phyloP scores from a whole-genome alignment of 2,329 filamentous ascomycete genomes.

The Plectosphaerella plurivora region DNA sequence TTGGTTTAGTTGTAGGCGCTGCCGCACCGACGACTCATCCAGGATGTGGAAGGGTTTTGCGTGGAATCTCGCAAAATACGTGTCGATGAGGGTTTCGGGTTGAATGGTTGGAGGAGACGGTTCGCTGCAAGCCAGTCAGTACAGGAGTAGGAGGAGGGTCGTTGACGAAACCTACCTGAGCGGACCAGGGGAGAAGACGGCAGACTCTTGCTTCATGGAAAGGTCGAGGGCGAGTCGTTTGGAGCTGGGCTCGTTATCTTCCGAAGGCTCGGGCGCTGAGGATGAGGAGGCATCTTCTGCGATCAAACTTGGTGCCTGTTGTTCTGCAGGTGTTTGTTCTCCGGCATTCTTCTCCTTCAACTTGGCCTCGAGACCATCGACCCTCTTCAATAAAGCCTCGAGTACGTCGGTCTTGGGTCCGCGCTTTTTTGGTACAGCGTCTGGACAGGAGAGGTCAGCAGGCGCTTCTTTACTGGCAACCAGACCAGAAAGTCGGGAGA shows the following conservation, averaged over 20 bases:
- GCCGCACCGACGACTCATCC: conserved; percentile 70
- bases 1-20: conserved; percentile 65
- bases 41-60: conserved; percentile 79
- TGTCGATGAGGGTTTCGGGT: conserved; percentile 64
- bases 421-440: conserved; percentile 84
- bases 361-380: conserved; percentile 78
- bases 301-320: conserved; percentile 11
- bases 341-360: conserved; percentile 62
- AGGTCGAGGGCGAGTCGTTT: conserved; percentile 35
- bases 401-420: conserved; percentile 87
- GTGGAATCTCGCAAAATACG: conserved; percentile 75
- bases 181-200: conserved; percentile 37
- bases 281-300: conserved; percentile 18
- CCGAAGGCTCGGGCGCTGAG: conserved; percentile 17
- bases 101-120: conserved; percentile 42
- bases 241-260: conserved; percentile 30
- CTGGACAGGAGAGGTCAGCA: conserved; percentile 35
- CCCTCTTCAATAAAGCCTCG: conserved; percentile 77
- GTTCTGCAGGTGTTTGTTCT: conserved; percentile 19
- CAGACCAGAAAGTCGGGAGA: neutral
- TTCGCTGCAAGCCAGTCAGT: conserved; percentile 29
- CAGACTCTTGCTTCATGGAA: conserved; percentile 25
- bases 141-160: neutral
- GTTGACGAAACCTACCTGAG: conserved; percentile 23
- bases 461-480: neutral